Evolutionary conservation across 2,329 filamentous ascomycete species (phyloP), one percentile per base, ranked within the genome.

Genomic region (Colletotrichum sp.): DNA sequence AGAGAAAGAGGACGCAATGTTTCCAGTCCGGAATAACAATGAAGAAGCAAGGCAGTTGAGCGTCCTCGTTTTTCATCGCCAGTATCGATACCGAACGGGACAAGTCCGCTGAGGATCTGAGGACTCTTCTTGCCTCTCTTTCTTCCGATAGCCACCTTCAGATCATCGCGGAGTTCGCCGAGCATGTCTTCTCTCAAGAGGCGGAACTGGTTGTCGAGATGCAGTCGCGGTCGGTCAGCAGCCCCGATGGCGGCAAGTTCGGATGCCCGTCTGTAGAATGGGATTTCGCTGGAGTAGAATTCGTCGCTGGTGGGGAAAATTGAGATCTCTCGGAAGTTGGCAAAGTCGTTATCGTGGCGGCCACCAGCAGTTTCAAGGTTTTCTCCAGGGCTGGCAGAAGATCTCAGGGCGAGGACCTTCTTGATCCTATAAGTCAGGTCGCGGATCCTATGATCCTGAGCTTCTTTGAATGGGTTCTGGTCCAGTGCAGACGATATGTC

Each of bases 151-250:
- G 89, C 86, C 6, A 87, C 83, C 32, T 91, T 87, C 1, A 93
- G 81, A 64, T 94, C 93, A 10, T 92, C 90, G 2, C 91, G 88
- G 4, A 96, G 84, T 77, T 94, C 93, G 0, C 87, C 90, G 0
- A 95, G 83, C 88, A 95, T 92, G 77, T 95, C 94, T 78, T 96
- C 93, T 4, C 94, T 86, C 0, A 95, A 85, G 1, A 95, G 87
- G 0, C 94, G 92, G 77, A 94, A 96, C 67, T 95, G 92, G 79
- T 93, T 94, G 79, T 94, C 94, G 0, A 94, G 82, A 80, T 95
- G 92, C 0, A 84, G 82, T 0, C 83, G 82, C 0, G 88, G 81
- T 2, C 91, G 87, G 0, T 81, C 78, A 2, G 84, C 74, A 15
- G 80, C 36, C 2, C 84, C 72, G 0, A 82, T 75, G 2, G 90